These are phyloP conservation scores for Mariannaea elegans DNA, from an alignment of 2,329 filamentous ascomycete genomes.

Conservation along the genomic window DNA sequence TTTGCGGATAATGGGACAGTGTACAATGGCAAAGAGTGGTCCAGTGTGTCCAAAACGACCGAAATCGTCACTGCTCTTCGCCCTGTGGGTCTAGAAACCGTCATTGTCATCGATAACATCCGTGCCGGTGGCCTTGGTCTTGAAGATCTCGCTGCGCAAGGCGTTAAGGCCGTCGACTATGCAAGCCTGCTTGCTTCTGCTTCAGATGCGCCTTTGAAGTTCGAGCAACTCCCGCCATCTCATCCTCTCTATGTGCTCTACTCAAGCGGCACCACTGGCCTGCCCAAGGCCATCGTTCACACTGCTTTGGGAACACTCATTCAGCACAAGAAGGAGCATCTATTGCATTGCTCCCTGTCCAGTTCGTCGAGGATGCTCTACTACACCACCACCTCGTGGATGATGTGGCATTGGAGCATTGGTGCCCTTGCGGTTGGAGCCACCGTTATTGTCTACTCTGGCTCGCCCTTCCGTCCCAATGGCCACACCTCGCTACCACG, in stretches of 20 bases:
- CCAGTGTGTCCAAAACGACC: constrained; percentile 79
- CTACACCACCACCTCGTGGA: constrained; percentile 96
- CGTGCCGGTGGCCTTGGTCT: constrained; percentile 52
- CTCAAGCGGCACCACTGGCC: constrained; percentile 86
- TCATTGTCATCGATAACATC: constrained; percentile 79
- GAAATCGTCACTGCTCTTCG: constrained; percentile 75
- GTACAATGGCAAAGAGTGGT: constrained; percentile 91
- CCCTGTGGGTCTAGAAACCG: constrained; percentile 68
- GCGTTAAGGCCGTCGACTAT: constrained; percentile 55
- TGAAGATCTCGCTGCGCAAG: constrained; percentile 50
- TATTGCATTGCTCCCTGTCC: constrained; percentile 83
- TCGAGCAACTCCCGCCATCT: constrained; percentile 82
- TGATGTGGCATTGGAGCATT: constrained; percentile 99
- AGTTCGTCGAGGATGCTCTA: constrained; percentile 83
- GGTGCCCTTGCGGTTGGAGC: constrained; percentile 85
- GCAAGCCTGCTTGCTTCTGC: constrained; percentile 54
- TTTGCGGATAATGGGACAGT: constrained; percentile 89
- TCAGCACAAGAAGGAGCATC: constrained; percentile 97
- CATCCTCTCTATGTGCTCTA: constrained; percentile 95
- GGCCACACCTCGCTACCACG: constrained; percentile 84
- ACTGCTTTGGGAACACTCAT: constrained; percentile 88
- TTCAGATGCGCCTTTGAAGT: constrained; percentile 61
- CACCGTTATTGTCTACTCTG: constrained; percentile 89
- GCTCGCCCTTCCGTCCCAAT: constrained; percentile 85
- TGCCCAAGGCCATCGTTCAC: constrained; percentile 94